Conservation (phyloP, 345 rosid genomes). For the Populus tremula region DNA sequence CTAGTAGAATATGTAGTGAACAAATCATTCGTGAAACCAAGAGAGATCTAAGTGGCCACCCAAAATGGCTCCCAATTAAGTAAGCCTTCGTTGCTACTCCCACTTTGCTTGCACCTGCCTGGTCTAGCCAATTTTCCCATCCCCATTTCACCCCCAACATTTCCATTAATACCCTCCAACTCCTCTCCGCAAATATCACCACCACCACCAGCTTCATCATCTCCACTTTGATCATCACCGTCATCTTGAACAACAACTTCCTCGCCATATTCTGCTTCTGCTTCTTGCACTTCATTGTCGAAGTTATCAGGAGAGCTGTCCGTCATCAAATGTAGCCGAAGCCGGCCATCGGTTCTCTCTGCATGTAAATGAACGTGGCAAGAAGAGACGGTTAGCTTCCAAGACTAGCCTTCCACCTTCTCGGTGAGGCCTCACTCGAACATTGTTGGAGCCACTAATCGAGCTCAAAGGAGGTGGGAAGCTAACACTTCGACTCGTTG, state of each 20-base stretch:
- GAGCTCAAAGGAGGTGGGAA: conserved; percentile 31
- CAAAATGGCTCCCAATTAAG: conserved; percentile 11
- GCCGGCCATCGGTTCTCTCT: conserved; percentile 26
- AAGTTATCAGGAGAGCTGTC: background rate
- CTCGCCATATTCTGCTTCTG: background rate
- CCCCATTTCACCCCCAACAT: conserved; percentile 7
- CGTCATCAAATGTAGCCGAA: conserved; percentile 17
- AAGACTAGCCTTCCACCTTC: conserved; percentile 23
- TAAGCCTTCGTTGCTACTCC: conserved; percentile 10
- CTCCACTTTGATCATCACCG: background rate
- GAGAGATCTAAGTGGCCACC: conserved; percentile 17
- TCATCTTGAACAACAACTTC: background rate
- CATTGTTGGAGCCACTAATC: conserved; percentile 4
- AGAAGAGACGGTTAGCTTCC: conserved; percentile 18
- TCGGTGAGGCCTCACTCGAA: conserved; percentile 22
- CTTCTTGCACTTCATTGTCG: background rate
- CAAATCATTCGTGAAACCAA: background rate
- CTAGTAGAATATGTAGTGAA: background rate
- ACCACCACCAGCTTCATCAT: background rate
- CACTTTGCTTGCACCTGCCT: conserved; percentile 19
- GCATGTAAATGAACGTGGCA: conserved; percentile 9
- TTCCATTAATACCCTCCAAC: background rate
- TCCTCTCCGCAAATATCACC: background rate
- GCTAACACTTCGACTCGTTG: conserved; percentile 7
- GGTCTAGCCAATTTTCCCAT: conserved; percentile 5